These are phyloP conservation scores for Rhizopus stolonifer DNA, from an alignment of 371 early-diverging fungal genomes.

Conservation along the genomic window DNA sequence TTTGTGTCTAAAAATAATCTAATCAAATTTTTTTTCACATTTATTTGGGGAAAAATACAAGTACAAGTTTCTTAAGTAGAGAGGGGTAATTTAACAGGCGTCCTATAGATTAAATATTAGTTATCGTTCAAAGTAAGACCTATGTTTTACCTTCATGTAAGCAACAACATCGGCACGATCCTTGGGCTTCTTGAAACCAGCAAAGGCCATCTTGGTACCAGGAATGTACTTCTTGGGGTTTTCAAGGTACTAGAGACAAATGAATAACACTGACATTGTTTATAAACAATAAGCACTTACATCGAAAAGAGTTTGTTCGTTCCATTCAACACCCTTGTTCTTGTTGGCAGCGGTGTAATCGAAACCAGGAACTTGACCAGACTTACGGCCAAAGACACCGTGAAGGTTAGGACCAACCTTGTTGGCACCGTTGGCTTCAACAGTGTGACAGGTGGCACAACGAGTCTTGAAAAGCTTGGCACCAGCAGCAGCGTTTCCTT, in stretches of 20 bases:
- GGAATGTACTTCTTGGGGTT: conserved; percentile 98
- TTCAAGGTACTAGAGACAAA: conserved; percentile 86
- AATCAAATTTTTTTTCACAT: too few relatives aligned
- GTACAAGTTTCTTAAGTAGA: too few relatives aligned
- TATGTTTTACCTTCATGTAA: conserved; percentile 74
- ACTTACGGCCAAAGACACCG: conserved; percentile 89
- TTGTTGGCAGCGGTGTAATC: conserved; percentile 94
- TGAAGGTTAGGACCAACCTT: conserved; percentile 96
- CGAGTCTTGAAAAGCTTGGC: conserved; percentile 99
- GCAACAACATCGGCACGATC: conserved; percentile 88
- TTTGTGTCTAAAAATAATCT: too few relatives aligned
- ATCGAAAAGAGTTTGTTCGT: conserved; percentile 82
- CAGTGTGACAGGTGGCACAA: conserved; percentile 98
- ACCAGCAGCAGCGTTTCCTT: conserved; percentile 67
- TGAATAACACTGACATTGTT: not conserved
- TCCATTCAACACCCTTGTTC: conserved; percentile 86
- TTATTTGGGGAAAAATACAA: too few relatives aligned
- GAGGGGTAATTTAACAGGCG: not conserved
- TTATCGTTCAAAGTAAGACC: too few relatives aligned
- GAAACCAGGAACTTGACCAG: conserved; percentile 87
- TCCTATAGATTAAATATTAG: not conserved
- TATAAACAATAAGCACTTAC: conserved; percentile 12
- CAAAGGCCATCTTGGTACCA: conserved; percentile 98
- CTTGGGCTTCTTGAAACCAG: conserved; percentile 97
- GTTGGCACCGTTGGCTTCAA: conserved; percentile 85